Evolutionary conservation across 1,284 basidiomycete genomes (phyloP).

Genomic region (Leccinum cinnamomeum): DNA sequence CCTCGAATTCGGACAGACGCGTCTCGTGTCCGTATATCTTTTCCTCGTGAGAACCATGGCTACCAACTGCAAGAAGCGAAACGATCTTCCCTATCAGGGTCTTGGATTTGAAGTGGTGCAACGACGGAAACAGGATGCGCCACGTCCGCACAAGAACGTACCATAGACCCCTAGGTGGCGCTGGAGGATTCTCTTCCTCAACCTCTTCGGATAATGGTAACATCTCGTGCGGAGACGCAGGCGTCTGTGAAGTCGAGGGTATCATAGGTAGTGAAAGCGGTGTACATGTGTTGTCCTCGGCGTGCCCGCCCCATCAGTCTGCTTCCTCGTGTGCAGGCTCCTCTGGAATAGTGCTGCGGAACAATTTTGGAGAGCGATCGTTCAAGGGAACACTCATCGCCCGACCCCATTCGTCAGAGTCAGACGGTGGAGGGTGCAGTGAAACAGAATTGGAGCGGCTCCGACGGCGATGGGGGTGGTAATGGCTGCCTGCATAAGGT

Average conservation of each 20-base stretch:
- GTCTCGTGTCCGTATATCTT: slow-evolving; percentile 34
- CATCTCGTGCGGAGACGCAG: slow-evolving; percentile 50
- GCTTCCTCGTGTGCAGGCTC: slow-evolving; percentile 14
- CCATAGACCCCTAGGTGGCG: slow-evolving; percentile 43
- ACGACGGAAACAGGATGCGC: slow-evolving; percentile 82
- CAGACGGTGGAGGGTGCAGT: slow-evolving; percentile 30
- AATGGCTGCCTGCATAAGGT: slow-evolving; percentile 74
- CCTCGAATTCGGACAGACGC: slow-evolving; percentile 64
- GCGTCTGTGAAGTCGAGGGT: slow-evolving; percentile 56
- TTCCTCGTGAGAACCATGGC: slow-evolving; percentile 43
- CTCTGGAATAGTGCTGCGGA: slow-evolving; percentile 35
- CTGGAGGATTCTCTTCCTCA: slow-evolving; percentile 40
- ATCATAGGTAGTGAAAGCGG: slow-evolving; percentile 36
- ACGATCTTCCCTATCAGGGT: slow-evolving; percentile 72
- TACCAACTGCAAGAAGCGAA: slow-evolving; percentile 67
- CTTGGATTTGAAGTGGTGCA: slow-evolving; percentile 76
- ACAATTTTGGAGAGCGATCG: slow-evolving; percentile 40
- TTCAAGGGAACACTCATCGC: slow-evolving; percentile 49
- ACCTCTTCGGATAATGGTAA: slow-evolving; percentile 41
- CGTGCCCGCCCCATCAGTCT: background rate
- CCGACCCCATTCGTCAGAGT: slow-evolving; percentile 50
- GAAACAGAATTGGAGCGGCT: slow-evolving; percentile 37
- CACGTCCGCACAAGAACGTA: slow-evolving; percentile 43
- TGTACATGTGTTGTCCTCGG: slow-evolving; percentile 20
- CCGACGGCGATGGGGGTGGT: slow-evolving; percentile 37